Evolutionary conservation across 257 asterid species (phyloP).

Genomic region (Nicotiana undulata): DNA sequence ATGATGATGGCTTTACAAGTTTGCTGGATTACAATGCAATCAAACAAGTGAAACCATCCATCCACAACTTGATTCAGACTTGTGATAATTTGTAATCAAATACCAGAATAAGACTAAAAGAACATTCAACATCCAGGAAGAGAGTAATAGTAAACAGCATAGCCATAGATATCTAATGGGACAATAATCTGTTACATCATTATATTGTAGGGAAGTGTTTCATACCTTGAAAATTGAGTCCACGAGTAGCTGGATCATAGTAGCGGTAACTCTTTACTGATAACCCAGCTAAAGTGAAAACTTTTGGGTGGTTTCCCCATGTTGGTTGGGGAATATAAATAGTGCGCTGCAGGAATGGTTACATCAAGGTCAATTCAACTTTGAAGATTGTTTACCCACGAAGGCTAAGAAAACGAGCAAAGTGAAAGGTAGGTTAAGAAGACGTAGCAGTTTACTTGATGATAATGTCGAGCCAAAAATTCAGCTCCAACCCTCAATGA

Average conservation of each 20-base stretch:
- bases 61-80: background rate
- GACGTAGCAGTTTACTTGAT: slow-evolving; percentile 41
- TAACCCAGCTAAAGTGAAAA: slow-evolving; percentile 80
- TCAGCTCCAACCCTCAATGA: slow-evolving; percentile 97
- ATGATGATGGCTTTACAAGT: background rate
- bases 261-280: slow-evolving; percentile 81
- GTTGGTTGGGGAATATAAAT: slow-evolving; percentile 88
- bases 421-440: background rate
- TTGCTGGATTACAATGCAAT: background rate
- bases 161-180: background rate
- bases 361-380: background rate
- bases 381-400: background rate
- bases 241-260: slow-evolving; percentile 92
- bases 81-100: background rate
- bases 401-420: background rate
- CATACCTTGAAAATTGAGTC: slow-evolving; percentile 86
- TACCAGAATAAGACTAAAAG: background rate
- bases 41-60: background rate
- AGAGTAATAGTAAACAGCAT: background rate
- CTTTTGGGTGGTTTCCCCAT: slow-evolving; percentile 96
- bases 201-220: slow-evolving; percentile 1
- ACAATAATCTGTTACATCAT: background rate
- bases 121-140: background rate
- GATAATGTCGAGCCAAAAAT: slow-evolving; percentile 78
- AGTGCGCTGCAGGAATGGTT: slow-evolving; percentile 49